Evolutionary conservation across 2,329 filamentous ascomycete genomes (phyloP).

Genomic region (Calonectria pteridis): DNA sequence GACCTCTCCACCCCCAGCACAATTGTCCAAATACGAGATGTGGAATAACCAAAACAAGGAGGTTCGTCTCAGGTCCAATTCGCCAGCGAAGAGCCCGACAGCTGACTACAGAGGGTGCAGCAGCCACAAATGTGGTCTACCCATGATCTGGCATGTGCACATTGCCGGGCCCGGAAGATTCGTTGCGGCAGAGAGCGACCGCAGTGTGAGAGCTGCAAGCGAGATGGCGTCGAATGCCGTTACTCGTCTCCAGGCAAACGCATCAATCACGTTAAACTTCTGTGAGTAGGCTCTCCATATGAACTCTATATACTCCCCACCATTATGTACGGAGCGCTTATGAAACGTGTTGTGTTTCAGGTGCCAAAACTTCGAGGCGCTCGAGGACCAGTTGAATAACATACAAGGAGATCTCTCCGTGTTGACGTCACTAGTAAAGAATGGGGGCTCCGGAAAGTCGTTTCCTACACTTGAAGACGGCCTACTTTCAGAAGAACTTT

Average conservation of each 20-base stretch:
- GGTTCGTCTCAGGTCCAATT: conserved; percentile 31
- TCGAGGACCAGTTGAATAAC: conserved; percentile 43
- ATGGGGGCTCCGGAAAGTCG: conserved; percentile 27
- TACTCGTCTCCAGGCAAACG: conserved; percentile 46
- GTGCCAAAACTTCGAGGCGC: conserved; percentile 45
- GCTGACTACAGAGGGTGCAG: conserved; percentile 31
- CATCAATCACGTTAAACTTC: conserved; percentile 45
- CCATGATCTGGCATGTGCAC: conserved; percentile 44
- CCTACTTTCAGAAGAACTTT: conserved; percentile 18
- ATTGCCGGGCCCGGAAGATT: conserved; percentile 45
- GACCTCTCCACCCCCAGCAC: background rate
- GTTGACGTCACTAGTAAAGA: conserved; percentile 42
- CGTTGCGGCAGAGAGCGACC: conserved; percentile 44
- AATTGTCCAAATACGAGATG: conserved; percentile 27
- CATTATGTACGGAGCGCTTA: conserved; percentile 32
- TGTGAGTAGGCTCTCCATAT: conserved; percentile 37
- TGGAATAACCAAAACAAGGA: conserved; percentile 43
- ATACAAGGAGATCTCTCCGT: conserved; percentile 45
- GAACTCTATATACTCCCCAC: conserved; percentile 9
- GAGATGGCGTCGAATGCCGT: conserved; percentile 45
- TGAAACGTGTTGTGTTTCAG: conserved; percentile 33
- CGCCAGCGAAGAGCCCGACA: background rate
- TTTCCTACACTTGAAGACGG: conserved; percentile 25
- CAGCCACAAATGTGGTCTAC: conserved; percentile 46
- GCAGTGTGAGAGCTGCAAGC: conserved; percentile 46